Base-by-base conservation (phyloP, 2,329 filamentous ascomycete species). In the Colletotrichum sp. region DNA sequence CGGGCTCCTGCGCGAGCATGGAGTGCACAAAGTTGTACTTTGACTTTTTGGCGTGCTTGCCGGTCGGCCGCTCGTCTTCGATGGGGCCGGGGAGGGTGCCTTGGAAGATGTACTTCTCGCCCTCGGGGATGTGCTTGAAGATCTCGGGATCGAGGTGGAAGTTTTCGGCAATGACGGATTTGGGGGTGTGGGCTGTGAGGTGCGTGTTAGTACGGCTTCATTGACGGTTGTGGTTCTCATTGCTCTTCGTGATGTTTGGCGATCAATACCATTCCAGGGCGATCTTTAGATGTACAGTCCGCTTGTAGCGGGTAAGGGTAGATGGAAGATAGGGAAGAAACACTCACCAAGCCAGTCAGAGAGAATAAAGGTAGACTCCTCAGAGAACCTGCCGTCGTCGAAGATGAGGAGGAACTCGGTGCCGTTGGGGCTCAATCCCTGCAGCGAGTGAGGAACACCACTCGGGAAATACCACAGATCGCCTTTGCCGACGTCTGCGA, bases 391-490 rank as follows among this genome's bases (percentile, higher is more conserved):
- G 13, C 89, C 87, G 65, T 87, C 85, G 76, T 89, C 88, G 55
- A 89, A 89, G 74, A 89, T 86, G 76, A 89, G 83, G 59, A 85
- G 73, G 68, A 86, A 85, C 66, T 82, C 82, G 67, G 81, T 79
- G 71, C 79, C 81, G 69, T 80, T 80, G 52, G 63, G 64, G 8
- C 80, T 78, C 59, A 79, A 75, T 55, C 79, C 80, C 77, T 84
- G 94, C 3, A 96, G 90, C 0, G 93, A 95, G 83, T 96, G 94
- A 13, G 94, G 94, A 39, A 95, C 90, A 8, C 94, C 94, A 13
- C 92, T 92, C 26, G 94, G 94, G 85, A 96, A 96, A 80, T 95
- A 96, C 94, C 94, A 96, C 8, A 96, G 83, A 78, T 96, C 70
- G 6, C 94, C 94, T 80, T 94, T 93, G 80, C 92, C 90, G 26